Base-by-base conservation (phyloP, 257 asterid genomes). In the Penstemon eatonii region DNA sequence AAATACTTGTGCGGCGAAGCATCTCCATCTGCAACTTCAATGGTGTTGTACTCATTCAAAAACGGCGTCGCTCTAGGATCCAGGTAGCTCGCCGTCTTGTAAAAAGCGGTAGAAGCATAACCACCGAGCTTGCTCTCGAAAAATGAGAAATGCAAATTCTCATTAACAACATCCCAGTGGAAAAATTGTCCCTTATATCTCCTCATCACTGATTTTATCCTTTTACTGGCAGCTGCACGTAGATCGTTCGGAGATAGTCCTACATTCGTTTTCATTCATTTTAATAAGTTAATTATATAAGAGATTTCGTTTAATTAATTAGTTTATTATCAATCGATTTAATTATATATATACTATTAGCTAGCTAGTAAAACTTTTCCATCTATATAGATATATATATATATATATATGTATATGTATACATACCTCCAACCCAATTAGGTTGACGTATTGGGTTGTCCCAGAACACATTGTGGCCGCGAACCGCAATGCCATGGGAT, bases 391-490 rank as follows among this genome's bases (percentile, higher is more conserved):
- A 15, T 15, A 25, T 25, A 1, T 25, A 25, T 25, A 1, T 25
- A 25, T 25, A 25, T 25, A 25, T 25, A 25, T 25, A 25, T 25
- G 2, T 25, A 25, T 25, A 25, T 25, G 2, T 2, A 25, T 25
- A 25, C 2, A 25, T 25, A 25, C 33, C 33, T 0, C 5, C 0
- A 33, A 73, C 60, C 97, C 97, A 91, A 3, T 60, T 3, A 1
- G 84, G 87, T 64, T 79, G 84, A 66, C 1, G 66, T 0, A 1
- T 7, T 0, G 80, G 85, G 61, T 86, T 77, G 0, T 85, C 88
- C 96, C 96, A 91, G 50, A 89, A 69, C 0, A 89, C 72, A n/a
- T 91, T 89, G 80, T 91, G 97, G 67, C 97, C 95, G 0, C 96
- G 87, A 10, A 80, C 55, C 4, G 73, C 5, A 36, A 81, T 7